These are phyloP conservation scores for Oryza rufipogon DNA, from an alignment of 176 grass and related monocot species.

Conservation along the genomic window DNA sequence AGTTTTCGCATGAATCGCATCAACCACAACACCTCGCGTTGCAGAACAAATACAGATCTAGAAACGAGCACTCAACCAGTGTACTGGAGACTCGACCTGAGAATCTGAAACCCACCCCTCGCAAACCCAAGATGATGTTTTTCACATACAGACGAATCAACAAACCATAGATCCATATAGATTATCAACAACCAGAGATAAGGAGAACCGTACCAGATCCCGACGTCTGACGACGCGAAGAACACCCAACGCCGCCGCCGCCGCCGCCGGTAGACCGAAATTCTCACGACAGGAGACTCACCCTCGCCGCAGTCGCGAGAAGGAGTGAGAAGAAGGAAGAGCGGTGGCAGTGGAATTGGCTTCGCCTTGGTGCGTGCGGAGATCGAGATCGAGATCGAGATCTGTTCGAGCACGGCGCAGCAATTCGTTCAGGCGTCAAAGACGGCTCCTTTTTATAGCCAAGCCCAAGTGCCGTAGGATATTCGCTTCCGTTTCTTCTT, in stretches of 20 bases:
- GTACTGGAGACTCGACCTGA: background rate
- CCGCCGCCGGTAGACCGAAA: background rate
- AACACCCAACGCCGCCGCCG: background rate
- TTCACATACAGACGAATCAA: background rate
- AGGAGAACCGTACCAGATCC: background rate
- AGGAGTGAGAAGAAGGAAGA: too few species aligned
- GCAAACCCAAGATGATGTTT: background rate
- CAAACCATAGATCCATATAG: background rate
- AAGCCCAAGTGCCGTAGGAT: background rate
- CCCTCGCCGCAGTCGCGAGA: too few species aligned
- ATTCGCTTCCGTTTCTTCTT: background rate
- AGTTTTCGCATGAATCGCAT: background rate
- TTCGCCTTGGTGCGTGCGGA: background rate
- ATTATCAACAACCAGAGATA: background rate
- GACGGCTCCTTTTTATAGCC: conserved; percentile 14
- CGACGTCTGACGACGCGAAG: background rate
- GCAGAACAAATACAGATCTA: background rate
- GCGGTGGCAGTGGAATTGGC: background rate
- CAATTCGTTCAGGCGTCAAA: background rate
- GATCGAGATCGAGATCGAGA: background rate
- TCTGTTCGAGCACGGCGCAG: background rate
- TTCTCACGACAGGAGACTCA: too few species aligned
- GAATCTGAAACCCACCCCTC: background rate
- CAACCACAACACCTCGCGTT: background rate
- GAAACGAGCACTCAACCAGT: background rate